Evolutionary conservation across 139 green algal species (phyloP), one percentile per base, ranked within the genome.

Genomic region (Picochlorum sp.): DNA sequence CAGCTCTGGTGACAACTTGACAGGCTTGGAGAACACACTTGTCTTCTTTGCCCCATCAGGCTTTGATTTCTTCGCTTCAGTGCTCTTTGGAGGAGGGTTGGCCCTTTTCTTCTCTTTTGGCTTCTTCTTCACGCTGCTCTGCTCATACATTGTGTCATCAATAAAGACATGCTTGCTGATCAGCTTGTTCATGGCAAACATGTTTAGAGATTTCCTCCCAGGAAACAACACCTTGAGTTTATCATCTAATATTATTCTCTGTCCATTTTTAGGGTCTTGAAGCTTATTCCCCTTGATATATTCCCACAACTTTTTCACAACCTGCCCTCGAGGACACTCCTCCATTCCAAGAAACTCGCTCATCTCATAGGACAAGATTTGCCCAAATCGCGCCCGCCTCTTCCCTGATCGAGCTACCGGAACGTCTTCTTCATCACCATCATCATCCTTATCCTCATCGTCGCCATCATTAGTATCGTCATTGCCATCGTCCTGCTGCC

Each of bases 141-240:
- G 59, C 49, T 61, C 74, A 45, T 67, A n/a, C 24, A 11, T 60
- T 50, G 26, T 61, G 58, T 68, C 68, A 54, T 28, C 24, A 4
- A 47, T 57, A 26, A 74, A 78, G 20, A 75, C 32, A 66, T 94
- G 87, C 54, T 63, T 74, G 15, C 58, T 76, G 18, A 95, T 69
- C 68, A 89, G 83, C 56, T 86, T 87, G 73, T 91, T 88, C 78
- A 95, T 89, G 61, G 51, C 80, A 66, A 95, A 89, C 83, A 92
- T 92, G 58, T 47, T 75, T 30, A 84, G 37, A 9, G 71, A 72
- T 15, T 69, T 71, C 47, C 47, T 54, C 15, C 72, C 28, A 8
- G 68, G 80, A 68, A 92, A 83, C 56, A 92, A 69, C 9, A 70
- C 86, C 2, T 49, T 46, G 54, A 91, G 66, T 67, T 86, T 82